Evolutionary conservation across 345 rosid species (phyloP), one percentile per base, ranked within the genome.

Genomic region (Euphorbia lathyris): DNA sequence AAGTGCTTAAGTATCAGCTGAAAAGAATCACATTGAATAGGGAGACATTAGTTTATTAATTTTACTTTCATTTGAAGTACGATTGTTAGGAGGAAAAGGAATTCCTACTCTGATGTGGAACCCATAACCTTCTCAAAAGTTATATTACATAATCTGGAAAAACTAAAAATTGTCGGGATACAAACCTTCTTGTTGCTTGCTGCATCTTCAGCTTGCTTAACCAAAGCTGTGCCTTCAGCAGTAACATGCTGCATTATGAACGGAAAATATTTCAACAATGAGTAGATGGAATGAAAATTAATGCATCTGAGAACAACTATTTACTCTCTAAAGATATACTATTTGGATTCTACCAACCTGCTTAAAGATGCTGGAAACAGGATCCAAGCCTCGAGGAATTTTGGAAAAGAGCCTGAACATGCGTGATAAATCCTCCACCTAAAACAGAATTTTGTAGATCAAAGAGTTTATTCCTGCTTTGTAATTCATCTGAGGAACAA

Each of bases 121-220:
- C n/a, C 26, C 10, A 30, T 14, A 45, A 7, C 43, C 29, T 45
- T 17, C 36, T 50, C 9, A n/a, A 11, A 14, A 50, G 69, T 12
- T n/a, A n/a, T 12, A 30, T 48, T 25, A 34, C 34, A 51, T 50
- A 32, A 23, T 14, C 1, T 22, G 42, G 27, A 10, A 29, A 71
- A 40, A 10, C 1, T 53, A 38, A 63, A 23, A 59, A 69, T 23
- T 55, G 11, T 38, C 19, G 48, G 16, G 20, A 62, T 27, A 52
- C 73, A 13, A 10, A 78, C 84, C 81, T 78, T 73, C 63, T 74
- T 66, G 69, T 68, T 79, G 67, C 75, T 71, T 55, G 79, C 77
- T 9, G 79, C 79, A 61, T 82, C 84, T 45, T 84, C 87, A 65
- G 80, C 79, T 58, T 65, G 87, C 58, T 71, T 71, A 22, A 84